A percentile compares a stretch with the other conserved stretches of the same genome.
Conservation (phyloP, 2,329 filamentous ascomycete species). For the Nothophoma quercina region DNA sequence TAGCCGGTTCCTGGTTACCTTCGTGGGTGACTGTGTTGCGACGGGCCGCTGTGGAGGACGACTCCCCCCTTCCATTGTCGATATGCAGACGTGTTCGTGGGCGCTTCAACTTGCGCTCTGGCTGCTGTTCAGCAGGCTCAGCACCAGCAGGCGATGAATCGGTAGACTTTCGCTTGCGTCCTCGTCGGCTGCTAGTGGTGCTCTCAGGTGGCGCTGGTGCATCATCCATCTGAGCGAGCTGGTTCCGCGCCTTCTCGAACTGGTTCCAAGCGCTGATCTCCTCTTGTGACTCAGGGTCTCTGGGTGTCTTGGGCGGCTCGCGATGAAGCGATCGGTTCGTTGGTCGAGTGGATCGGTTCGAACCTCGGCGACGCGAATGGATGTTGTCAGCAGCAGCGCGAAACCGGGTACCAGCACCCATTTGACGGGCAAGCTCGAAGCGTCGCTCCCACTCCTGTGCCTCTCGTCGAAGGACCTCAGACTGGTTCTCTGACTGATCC, state of each 20-base stretch:
- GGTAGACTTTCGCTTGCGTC: slow-evolving; percentile 80
- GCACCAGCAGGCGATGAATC: slow-evolving; percentile 75
- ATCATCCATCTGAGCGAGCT: slow-evolving; percentile 39
- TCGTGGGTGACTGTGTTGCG: slow-evolving; percentile 37
- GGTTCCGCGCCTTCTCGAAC: slow-evolving; percentile 82
- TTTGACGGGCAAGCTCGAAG: slow-evolving; percentile 79
- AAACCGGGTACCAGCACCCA: slow-evolving; percentile 78
- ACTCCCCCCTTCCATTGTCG: slow-evolving; percentile 57
- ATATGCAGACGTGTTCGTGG: slow-evolving; percentile 78
- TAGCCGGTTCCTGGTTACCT: slow-evolving; percentile 21
- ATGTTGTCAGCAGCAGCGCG: slow-evolving; percentile 70
- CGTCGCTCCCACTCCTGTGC: slow-evolving; percentile 81
- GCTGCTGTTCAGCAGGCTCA: slow-evolving; percentile 65
- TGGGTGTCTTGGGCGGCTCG: slow-evolving; percentile 53
- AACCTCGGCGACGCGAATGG: slow-evolving; percentile 48
- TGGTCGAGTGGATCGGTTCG: slow-evolving; percentile 51
- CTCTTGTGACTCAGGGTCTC: slow-evolving; percentile 76
- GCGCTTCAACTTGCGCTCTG: slow-evolving; percentile 84
- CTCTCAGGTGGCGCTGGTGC: slow-evolving; percentile 29
- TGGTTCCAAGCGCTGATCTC: slow-evolving; percentile 89
- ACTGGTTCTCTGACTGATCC: slow-evolving; percentile 64
- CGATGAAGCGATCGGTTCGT: slow-evolving; percentile 41
- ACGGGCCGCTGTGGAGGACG: slow-evolving; percentile 42
- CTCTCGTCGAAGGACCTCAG: slow-evolving; percentile 64
- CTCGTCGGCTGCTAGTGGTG: slow-evolving; percentile 49